A percentile compares a stretch with the other conserved stretches of the same genome.
Conservation (phyloP, 805 yeast genomes). For the Lachancea thermotolerans region DNA sequence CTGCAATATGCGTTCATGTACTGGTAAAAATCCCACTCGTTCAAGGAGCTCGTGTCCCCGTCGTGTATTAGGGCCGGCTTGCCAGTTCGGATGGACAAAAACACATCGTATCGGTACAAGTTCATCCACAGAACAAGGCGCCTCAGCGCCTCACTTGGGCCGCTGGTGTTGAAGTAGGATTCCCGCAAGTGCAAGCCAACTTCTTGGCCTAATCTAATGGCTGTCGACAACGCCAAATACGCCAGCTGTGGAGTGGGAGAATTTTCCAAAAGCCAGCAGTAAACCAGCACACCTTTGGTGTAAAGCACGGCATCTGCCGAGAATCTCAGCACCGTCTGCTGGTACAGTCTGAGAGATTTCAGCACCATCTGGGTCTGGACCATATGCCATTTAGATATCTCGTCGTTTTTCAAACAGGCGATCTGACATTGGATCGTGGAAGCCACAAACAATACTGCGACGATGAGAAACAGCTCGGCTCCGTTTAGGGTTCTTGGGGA, state of each 20-base stretch:
- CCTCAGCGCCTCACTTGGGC: conserved; percentile 1
- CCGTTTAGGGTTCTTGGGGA: background rate
- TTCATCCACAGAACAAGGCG: conserved; percentile 1
- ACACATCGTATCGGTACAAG: conserved; percentile 39
- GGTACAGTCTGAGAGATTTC: conserved; percentile 3
- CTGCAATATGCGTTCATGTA: background rate
- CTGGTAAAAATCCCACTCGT: conserved; percentile 6
- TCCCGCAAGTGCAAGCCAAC: conserved; percentile 50
- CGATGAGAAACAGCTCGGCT: conserved; percentile 2
- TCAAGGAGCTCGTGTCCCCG: conserved; percentile 33
- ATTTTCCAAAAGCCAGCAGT: conserved; percentile 32
- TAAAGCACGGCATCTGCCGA: conserved; percentile 43
- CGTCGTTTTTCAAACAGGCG: background rate
- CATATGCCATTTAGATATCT: background rate
- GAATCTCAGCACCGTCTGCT: conserved; percentile 11
- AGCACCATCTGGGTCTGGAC: conserved; percentile 4
- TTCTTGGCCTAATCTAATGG: conserved; percentile 44
- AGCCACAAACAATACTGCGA: background rate
- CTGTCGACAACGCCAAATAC: conserved; percentile 35
- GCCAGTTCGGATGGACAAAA: conserved; percentile 40
- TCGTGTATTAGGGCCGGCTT: conserved; percentile 42
- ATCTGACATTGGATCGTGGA: conserved; percentile 1
- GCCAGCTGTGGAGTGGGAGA: conserved; percentile 34
- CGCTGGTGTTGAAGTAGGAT: conserved; percentile 29
- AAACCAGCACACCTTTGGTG: conserved; percentile 41